phyloP scores from a whole-genome alignment of 306 rosid genomes.

The Dalbergia cultrata region DNA sequence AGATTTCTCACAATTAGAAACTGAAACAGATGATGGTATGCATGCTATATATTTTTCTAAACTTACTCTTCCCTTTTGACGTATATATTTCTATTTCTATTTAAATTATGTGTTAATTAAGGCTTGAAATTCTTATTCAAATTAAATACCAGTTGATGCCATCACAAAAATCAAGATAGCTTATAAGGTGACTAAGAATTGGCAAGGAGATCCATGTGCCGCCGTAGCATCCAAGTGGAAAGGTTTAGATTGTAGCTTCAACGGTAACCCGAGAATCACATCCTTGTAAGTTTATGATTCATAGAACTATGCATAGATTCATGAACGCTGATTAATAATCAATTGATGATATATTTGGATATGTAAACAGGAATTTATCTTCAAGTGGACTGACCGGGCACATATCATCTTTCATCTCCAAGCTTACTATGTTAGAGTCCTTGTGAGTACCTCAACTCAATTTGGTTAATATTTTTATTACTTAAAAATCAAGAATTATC shows the following conservation, averaged over 20 bases:
- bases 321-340: background rate
- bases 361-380: slow-evolving; percentile 51
- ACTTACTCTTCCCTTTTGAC: background rate
- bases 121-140: background rate
- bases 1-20: slow-evolving; percentile 21
- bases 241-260: slow-evolving; percentile 59
- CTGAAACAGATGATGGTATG: slow-evolving; percentile 45
- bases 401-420: slow-evolving; percentile 42
- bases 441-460: slow-evolving; percentile 45
- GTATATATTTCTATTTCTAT: too few species aligned
- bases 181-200: slow-evolving; percentile 57
- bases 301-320: background rate
- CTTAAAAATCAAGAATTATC: too few species aligned
- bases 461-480: background rate
- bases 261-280: slow-evolving; percentile 54
- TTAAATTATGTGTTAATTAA: too few species aligned
- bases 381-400: slow-evolving; percentile 51
- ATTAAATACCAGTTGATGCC: slow-evolving; percentile 55
- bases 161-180: slow-evolving; percentile 59
- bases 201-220: slow-evolving; percentile 76
- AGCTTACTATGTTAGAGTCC: slow-evolving; percentile 42
- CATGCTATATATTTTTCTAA: too few species aligned
- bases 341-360: background rate
- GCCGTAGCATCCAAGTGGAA: slow-evolving; percentile 59
- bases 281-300: slow-evolving; percentile 55